Evolutionary conservation across 306 rosid species (phyloP), one percentile per base, ranked within the genome.

Genomic region (Quercus engelmannii): DNA sequence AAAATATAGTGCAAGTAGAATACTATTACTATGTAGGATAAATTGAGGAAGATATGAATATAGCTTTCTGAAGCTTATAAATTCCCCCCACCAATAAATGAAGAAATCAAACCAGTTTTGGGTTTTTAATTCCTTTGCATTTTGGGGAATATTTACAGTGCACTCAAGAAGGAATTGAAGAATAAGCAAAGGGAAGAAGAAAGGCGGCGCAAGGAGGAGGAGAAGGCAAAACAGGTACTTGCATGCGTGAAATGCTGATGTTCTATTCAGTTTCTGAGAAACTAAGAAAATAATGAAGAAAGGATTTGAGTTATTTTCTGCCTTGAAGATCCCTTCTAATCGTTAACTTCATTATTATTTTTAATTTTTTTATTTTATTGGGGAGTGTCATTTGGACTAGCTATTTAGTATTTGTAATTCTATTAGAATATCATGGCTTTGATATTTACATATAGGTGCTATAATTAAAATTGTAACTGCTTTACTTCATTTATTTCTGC

Each of bases 111-210:
- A 21, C 20, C 8, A 1, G 5, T 46, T 13, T 52, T 17, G 8
- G 14, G 1, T 54, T 31, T 64, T 38, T 11, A 41, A 41, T 20
- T 23, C 58, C 30, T 54, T 65, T 79, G 25, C 58, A 6, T 56
- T 31, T 31, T 30, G 25, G 75, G 51, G 14, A 38, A 31, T 80
- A 19, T 67, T 77, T 56, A 21, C 87, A 93, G 98, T 83, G 98
- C 93, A 35, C 85, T 77, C 70, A 93, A 93, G 85, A 91, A 91
- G 63, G 98, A 91, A 68, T 55, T 80, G 35, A 93, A 93, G 87
- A 79, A 73, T 57, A 91, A 86, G 79, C 90, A 91, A 85, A 89
- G 54, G 84, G 98, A 93, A 83, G 97, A 93, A 15, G 92, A 89
- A 73, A 84, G 91, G 73, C 76, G 69, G 79, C 91, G 90, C 30